phyloP scores from a whole-genome alignment of 2,329 filamentous ascomycete species.

The Neofusicoccum ribis region DNA sequence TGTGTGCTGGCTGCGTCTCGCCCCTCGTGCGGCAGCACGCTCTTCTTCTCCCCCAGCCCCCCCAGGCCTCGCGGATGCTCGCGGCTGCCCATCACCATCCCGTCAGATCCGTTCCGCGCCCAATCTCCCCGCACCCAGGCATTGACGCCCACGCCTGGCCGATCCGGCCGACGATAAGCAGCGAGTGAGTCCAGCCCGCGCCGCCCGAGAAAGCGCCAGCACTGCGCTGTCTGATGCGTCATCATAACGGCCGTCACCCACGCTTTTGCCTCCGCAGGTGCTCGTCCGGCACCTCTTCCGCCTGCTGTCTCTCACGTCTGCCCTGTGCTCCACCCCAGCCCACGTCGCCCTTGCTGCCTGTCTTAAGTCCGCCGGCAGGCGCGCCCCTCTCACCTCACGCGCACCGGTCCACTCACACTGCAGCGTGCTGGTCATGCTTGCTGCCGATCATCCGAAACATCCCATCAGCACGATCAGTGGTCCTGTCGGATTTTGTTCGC shows the following conservation, averaged over 20 bases:
- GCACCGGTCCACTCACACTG: background rate
- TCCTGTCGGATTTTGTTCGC: background rate
- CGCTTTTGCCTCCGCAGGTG: background rate
- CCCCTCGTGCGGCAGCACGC: background rate
- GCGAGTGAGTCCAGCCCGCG: slow-evolving; percentile 1
- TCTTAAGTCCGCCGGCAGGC: background rate
- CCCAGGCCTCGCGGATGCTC: slow-evolving; percentile 8
- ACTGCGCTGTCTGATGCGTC: slow-evolving; percentile 11
- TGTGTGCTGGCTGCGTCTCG: background rate
- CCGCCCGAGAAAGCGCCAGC: background rate
- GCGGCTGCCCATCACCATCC: slow-evolving; percentile 6
- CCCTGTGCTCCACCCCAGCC: background rate
- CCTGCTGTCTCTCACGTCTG: background rate
- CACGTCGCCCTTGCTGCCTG: background rate
- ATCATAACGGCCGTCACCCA: background rate
- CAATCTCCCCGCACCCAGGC: background rate
- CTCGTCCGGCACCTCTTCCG: background rate
- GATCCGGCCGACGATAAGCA: slow-evolving; percentile 3
- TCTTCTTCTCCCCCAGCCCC: background rate
- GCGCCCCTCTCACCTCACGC: background rate
- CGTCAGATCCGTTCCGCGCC: background rate
- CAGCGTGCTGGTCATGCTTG: slow-evolving; percentile 10
- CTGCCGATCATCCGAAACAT: slow-evolving; percentile 16
- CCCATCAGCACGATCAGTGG: background rate
- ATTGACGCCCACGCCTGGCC: background rate